These are phyloP conservation scores for Cercospora brassicicola DNA, from an alignment of 2,329 filamentous ascomycete species.

Conservation along the genomic window DNA sequence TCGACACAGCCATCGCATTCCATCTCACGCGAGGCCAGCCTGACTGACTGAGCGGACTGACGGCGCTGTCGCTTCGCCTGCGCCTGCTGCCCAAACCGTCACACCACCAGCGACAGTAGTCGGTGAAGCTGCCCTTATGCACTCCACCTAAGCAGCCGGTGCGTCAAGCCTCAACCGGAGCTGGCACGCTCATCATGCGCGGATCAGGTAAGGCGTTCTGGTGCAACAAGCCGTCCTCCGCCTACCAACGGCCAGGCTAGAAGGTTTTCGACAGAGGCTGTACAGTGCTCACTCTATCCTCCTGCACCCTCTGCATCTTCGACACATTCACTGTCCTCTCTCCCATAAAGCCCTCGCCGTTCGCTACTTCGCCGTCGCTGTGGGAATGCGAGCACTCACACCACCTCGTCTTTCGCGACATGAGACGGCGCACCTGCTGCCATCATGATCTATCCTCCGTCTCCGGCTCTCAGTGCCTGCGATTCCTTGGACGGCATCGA, in stretches of 20 bases:
- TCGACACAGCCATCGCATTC: not conserved
- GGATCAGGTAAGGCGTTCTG: not conserved
- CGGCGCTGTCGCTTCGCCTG: not conserved
- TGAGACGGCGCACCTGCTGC: not conserved
- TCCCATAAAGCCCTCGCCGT: not conserved
- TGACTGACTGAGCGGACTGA: not conserved
- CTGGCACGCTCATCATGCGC: not conserved
- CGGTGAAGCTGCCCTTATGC: not conserved
- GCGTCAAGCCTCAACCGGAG: not conserved
- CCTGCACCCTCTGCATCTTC: not conserved
- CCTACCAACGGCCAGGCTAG: not conserved
- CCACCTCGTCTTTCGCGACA: not conserved
- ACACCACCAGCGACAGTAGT: not conserved
- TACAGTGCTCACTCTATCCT: not conserved
- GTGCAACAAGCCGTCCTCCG: not conserved
- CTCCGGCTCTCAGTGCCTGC: conserved; percentile 35
- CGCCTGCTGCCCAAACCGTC: not conserved
- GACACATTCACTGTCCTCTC: not conserved
- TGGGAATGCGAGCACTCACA: not conserved
- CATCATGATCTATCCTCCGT: conserved; percentile 18
- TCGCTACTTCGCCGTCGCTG: not conserved
- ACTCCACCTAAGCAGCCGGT: not conserved
- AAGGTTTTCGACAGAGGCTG: not conserved
- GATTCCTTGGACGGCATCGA: conserved; percentile 36
- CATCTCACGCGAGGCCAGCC: not conserved